Base-by-base conservation (phyloP, 2,329 filamentous ascomycete species). In the Fusarium pseudograminearum region DNA sequence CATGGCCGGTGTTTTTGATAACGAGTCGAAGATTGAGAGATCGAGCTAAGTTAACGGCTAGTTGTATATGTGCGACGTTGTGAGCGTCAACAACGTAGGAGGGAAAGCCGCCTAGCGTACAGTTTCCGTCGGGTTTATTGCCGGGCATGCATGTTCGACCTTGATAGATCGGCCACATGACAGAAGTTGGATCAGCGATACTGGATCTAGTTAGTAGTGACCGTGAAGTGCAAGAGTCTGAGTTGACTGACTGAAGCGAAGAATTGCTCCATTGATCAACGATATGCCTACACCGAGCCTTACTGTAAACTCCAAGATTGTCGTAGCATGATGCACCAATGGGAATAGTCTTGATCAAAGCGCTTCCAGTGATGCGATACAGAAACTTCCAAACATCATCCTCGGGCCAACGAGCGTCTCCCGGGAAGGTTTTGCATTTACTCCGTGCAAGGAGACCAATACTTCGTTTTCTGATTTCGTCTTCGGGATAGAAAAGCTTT, bases 1-100 rank as follows among this genome's bases (percentile, higher is more conserved):
- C 83, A 66, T 86, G 84, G 34, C 84, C 84, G 0, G 83, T 86
- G 75, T 85, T 78, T 56, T 75, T 85, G 57, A 85, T 77, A 8
- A 84, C 80, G 18, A 86, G 72, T 5, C 83, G 82, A 11, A 85
- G 69, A 61, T 84, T 83, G 10, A 78, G 71, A 28, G 78, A 79
- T 10, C 80, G 78, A 16, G 84, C 83, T 65, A 86, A 83, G 64
- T 83, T 83, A 42, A 85, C 74, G 1, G 82, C 79, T 3, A 82
- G 76, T 75, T 84, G 83, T 38, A 85, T 78, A 47, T 85, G 81
- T 6, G 78, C 78, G 1, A 83, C 81, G 22, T 76, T 82, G 24
- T 75, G 79, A 2, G 76, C 80, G 16, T 81, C 79, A 24, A 85
- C 76, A 0, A 80, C 78, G 54, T 84, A 85, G 4, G 74, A 69